These are phyloP conservation scores for Digitaria exilis DNA, from an alignment of 202 grass and related monocot species.

Conservation along the genomic window DNA sequence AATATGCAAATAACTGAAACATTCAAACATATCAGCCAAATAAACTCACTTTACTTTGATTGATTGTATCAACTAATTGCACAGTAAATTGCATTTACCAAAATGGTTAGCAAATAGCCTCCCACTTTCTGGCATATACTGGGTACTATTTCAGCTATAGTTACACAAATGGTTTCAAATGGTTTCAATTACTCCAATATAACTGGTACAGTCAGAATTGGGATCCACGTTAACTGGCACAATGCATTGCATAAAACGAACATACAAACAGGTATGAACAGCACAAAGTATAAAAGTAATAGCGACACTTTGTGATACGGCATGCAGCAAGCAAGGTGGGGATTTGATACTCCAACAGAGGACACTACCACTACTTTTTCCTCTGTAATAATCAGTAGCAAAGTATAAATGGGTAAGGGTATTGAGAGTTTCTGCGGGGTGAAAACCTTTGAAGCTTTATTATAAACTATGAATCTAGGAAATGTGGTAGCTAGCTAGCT, in stretches of 20 bases:
- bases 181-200: too few relatives aligned
- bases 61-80: too few relatives aligned
- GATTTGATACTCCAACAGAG: slow-evolving; percentile 11
- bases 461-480: background rate
- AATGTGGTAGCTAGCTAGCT: background rate
- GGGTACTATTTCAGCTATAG: too few relatives aligned
- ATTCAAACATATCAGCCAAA: too few relatives aligned
- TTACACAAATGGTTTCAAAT: too few relatives aligned
- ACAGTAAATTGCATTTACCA: too few relatives aligned
- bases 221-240: too few relatives aligned
- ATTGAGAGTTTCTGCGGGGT: background rate
- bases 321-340: background rate
- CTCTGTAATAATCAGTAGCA: background rate
- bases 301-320: background rate
- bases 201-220: too few relatives aligned
- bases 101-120: too few relatives aligned
- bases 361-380: background rate
- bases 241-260: background rate
- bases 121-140: too few relatives aligned
- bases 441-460: background rate
- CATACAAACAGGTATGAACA: background rate
- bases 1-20: too few relatives aligned
- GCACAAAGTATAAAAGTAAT: background rate
- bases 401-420: background rate
- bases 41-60: too few relatives aligned